Evolutionary conservation across 169 alveolate species (phyloP), one percentile per base, ranked within the genome.

Genomic region (Eimeria sp.): DNA sequence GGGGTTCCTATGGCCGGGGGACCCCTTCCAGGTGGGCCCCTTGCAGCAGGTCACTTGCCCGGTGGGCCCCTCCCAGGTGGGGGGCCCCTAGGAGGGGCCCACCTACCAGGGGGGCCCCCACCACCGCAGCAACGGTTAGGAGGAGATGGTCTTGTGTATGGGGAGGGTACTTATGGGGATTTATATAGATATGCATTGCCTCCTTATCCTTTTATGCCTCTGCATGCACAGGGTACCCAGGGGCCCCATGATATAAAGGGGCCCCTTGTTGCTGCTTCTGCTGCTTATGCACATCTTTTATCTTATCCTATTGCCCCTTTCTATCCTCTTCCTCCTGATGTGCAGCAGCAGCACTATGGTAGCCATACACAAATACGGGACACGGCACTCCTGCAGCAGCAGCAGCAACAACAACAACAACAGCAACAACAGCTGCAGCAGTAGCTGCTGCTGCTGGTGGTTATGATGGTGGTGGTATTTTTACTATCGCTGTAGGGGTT

Each of bases 41-140:
- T 34, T 34, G 40, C 40, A 34, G 40, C 40, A 34, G 40, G 40
- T 34, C 40, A 34, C 40, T 34, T 34, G 40, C 40, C 40, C 40
- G 40, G 40, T 34, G 40, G 40, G 40, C 40, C 40, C 40, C 40
- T 34, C 40, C 40, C 40, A 34, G 40, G 70, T 61, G 20, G 70
- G 80, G 80, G 47, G n/a, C 80, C 80, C 51, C 47, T 30, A 11
- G 80, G 2, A n/a, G 80, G 80, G 80, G 80, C 49, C 80, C 80
- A 43, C 80, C 80, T 27, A 0, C 58, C 30, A 76, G 87, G 61
- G 87, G 87, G 84, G 84, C 84, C 87, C 63, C 87, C 54, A 47
- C 63, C 63, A 4, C 63, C 34, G 16, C 87, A 11, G 63, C 9
- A 22, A 27, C 63, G 34, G 7, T 3, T 20, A 61, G 70, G 70